Base-by-base conservation (phyloP, 805 yeast genomes). In the Crinitomyces ghanaensis region DNA sequence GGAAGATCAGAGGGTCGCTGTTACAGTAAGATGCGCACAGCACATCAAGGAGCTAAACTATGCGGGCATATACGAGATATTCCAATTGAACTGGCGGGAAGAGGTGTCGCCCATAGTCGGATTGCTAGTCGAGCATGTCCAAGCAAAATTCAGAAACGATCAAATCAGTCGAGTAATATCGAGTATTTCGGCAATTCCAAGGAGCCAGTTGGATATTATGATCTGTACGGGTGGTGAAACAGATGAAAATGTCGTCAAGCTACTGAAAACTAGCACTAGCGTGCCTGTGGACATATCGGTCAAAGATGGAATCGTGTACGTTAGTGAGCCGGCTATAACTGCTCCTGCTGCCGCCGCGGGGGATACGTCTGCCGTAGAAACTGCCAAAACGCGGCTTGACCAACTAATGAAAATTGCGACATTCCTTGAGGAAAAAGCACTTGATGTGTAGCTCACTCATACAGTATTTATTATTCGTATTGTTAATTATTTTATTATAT, bases 371-470 rank as follows among this genome's bases (percentile, higher is more conserved):
- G 9, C 24, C n/a, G n/a, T n/a, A n/a, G n/a, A 21, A 21, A n/a
- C 24, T 21, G n/a, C 9, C n/a, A 21, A 15, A 22, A 13, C n/a
- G 7, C 12, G 21, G 28, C 26, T 30, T 5, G 14, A 31, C 15
- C 20, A 16, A 8, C 22, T 29, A 8, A 11, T 16, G 24, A 12
- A 26, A 24, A n/a, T 25, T 15, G 35, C 35, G 13, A 13, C 17
- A 26, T 21, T 23, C n/a, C 35, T 32, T 15, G 31, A 25, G 7
- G 13, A 17, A 26, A 30, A 19, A 11, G 16, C 23, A 4, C 11
- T 25, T 6, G 23, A 20, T 7, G 15, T 26, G 27, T 23, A 21
- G 4, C 17, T 13, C 9, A 20, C 15, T 11, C 27, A 18, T 16
- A 15, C 21, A 5, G 13, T 14, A 13, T 22, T 17, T 17, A 16